These are phyloP conservation scores for Guillardia theta DNA, from an alignment of 78 protist species.

Conservation along the genomic window DNA sequence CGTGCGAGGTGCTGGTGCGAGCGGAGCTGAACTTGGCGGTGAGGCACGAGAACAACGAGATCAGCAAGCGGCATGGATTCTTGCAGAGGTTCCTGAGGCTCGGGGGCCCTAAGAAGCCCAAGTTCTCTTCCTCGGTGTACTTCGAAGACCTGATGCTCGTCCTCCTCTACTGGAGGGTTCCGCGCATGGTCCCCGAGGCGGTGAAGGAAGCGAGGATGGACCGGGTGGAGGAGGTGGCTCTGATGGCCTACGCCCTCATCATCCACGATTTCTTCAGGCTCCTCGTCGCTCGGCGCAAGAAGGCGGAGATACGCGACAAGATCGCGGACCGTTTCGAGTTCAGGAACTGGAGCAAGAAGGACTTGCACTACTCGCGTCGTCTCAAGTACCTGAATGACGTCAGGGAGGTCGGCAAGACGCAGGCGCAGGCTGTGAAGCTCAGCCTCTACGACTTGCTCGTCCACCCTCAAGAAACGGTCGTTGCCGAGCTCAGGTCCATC, in stretches of 20 bases:
- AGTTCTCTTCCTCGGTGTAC: neutral
- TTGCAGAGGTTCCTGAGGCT: too few relatives aligned
- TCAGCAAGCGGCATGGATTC: neutral
- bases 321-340: neutral
- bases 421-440: neutral
- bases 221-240: neutral
- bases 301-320: neutral
- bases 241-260: neutral
- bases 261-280: neutral
- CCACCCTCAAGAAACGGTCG: neutral
- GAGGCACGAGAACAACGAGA: neutral
- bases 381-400: neutral
- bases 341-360: neutral
- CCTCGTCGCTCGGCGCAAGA: neutral
- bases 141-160: neutral
- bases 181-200: neutral
- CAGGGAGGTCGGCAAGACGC: neutral
- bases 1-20: neutral
- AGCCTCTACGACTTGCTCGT: neutral
- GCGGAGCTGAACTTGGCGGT: neutral
- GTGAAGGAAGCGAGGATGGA: neutral
- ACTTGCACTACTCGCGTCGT: neutral
- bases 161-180: neutral
- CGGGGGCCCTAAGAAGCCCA: too few relatives aligned
- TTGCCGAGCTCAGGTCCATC: neutral